Evolutionary conservation across 2,329 filamentous ascomycete genomes (phyloP), one percentile per base, ranked within the genome.

Genomic region (Pseudogymnoascus sp.): DNA sequence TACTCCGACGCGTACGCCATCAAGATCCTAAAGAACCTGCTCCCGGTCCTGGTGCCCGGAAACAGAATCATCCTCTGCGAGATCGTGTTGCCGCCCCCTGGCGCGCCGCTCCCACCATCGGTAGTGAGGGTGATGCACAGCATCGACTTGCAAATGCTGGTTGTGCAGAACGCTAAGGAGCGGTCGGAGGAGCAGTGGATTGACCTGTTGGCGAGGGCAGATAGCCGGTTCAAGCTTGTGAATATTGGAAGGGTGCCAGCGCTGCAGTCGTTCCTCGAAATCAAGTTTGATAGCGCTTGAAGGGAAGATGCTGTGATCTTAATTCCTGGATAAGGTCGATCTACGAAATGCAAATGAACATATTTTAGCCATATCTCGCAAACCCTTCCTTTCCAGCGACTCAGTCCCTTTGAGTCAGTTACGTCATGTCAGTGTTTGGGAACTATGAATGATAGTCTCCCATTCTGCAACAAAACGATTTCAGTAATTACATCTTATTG

Each of bases 81-180:
- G 7, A 34, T 63, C n/a, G 57, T 37, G n/a, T 13, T 65, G 61
- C 67, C 62, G 11, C 61, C 64, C 6, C 23, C 23, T n/a, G 37
- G 31, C 3, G 39, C 68, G 2, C 54, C 66, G 28, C 64, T 77
- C 37, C 76, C 76, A 19, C 70, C 72, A n/a, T 77, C 75, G 3
- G 75, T 77, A 37, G 73, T 74, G 69, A 73, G 75, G 67, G 75
- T 76, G 71, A 75, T 74, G 28, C 77, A 74, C 4, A 74, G 73
- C 21, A 81, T 77, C 11, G 81, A 84, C 70, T 64, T 84, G 67
- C 74, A 79, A 51, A 78, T 84, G 76, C 79, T 83, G 78, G 77
- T 77, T 3, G 68, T 83, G 13, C 81, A 80, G 63, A 82, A 80
- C 65, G 75, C 76, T 2, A 77, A 77, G 67, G 81, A 83, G 71